phyloP scores from a whole-genome alignment of 2,329 filamentous ascomycete species.

The Colletotrichum navitas region DNA sequence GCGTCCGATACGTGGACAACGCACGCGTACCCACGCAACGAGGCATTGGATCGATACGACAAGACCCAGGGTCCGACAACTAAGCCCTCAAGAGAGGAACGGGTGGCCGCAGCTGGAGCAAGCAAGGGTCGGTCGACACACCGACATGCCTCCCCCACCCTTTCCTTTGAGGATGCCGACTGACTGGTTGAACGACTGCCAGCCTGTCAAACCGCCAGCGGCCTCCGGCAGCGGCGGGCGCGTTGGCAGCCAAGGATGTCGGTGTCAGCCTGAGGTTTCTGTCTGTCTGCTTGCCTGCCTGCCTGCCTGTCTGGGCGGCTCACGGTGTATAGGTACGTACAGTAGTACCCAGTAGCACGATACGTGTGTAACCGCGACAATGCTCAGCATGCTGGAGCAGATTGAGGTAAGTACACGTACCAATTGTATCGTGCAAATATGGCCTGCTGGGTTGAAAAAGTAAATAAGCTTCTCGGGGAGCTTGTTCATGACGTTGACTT shows the following conservation, averaged over 20 bases:
- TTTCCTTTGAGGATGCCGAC: not conserved
- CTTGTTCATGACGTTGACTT: slow-evolving; percentile 29
- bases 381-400: too few species aligned
- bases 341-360: too few species aligned
- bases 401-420: not conserved
- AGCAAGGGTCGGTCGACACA: slow-evolving; percentile 15
- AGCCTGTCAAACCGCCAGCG: not conserved
- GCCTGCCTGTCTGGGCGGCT: not conserved
- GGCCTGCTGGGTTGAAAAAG: slow-evolving; percentile 35
- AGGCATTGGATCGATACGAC: slow-evolving; percentile 23
- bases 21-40: not conserved
- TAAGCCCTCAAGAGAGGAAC: slow-evolving; percentile 10
- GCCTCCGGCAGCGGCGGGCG: slow-evolving; percentile 27
- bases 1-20: slow-evolving; percentile 1
- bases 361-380: too few species aligned
- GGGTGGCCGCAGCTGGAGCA: slow-evolving; percentile 1
- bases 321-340: too few species aligned
- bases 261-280: not conserved
- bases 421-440: not conserved
- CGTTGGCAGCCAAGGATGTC: not conserved
- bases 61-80: slow-evolving; percentile 1
- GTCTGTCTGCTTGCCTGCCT: too few species aligned
- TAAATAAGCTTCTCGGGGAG: slow-evolving; percentile 39
- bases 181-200: not conserved
- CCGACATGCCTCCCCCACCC: not conserved